These are phyloP conservation scores for Magnusiomyces paraingens DNA, from an alignment of 1,139 yeast species.

Conservation along the genomic window DNA sequence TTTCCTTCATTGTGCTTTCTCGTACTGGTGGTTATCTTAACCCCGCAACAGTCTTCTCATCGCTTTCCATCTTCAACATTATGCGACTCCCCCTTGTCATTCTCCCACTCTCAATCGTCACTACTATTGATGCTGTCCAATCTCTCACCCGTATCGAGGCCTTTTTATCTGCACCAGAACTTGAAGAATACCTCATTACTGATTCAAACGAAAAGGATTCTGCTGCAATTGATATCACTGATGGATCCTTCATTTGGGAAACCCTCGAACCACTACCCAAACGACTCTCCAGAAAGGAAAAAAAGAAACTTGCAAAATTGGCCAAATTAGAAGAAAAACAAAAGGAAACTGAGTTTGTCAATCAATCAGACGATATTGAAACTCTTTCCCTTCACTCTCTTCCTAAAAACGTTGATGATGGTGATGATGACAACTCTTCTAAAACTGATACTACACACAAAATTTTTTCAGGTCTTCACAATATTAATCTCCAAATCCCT, in stretches of 20 bases:
- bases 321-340: constrained; percentile 12
- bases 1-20: constrained; percentile 67
- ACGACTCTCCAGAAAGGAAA: constrained; percentile 9
- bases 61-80: constrained; percentile 67
- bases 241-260: constrained; percentile 69
- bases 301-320: constrained; percentile 25
- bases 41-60: constrained; percentile 73
- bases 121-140: constrained; percentile 61
- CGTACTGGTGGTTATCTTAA: constrained; percentile 47
- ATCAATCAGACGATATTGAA: constrained; percentile 23
- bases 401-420: constrained; percentile 35
- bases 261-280: constrained; percentile 34
- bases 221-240: constrained; percentile 43
- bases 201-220: constrained; percentile 29
- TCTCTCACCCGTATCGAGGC: constrained; percentile 56
- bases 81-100: constrained; percentile 65
- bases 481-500: constrained; percentile 40
- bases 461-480: constrained; percentile 39
- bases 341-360: constrained; percentile 13
- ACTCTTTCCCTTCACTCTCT: constrained; percentile 23
- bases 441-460: constrained; percentile 20
- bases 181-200: constrained; percentile 31
- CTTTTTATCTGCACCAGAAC: constrained; percentile 43
- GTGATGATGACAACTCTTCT: constrained; percentile 26
- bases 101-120: constrained; percentile 59